Base-by-base conservation (phyloP, 345 rosid species). In the Zanthoxylum bungeanum region DNA sequence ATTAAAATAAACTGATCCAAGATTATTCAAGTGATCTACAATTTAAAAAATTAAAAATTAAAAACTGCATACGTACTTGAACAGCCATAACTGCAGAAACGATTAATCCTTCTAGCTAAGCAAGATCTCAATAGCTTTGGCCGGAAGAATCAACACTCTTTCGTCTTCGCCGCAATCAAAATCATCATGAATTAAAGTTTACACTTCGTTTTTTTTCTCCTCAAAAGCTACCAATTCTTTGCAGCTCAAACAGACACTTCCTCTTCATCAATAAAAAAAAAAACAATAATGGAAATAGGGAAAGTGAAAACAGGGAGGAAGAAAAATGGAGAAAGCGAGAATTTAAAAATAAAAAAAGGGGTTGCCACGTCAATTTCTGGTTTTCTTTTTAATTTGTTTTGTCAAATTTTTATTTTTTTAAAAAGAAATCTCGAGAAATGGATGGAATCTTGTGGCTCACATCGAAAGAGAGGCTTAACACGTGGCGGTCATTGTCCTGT, bases 371-470 rank as follows among this genome's bases (percentile, higher is more conserved):
- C 89, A 82, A 88, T 77, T 46, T 50, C 47, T 47, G n/a, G 37
- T 42, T 3, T 75, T 53, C 22, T 1, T 2, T 53, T 52, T 70
- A 5, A 5, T 9, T 42, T 56, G 11, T 3, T 30, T 60, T 60
- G 21, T 34, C 21, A 44, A 16, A 67, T 66, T 66, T 28, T 59
- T 40, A 70, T 66, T n/a, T n/a, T n/a, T n/a, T n/a, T n/a, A n/a
- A n/a, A n/a, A n/a, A 62, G 87, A 81, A 78, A 76, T 82, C 80
- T 81, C 85, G 83, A 82, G 90, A 84, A 76, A 33, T 70, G 21
- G 53, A 80, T 76, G 61, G 74, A 81, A 84, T 87, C 89, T 85
- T 89, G 97, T 87, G 97, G 92, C 83, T 87, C 86, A 72, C 77
- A 76, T 76, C 81, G 72, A 78, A 77, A 67, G 84, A 72, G n/a